These are phyloP conservation scores for Alnus glutinosa DNA, from an alignment of 306 rosid genomes.

Conservation along the genomic window DNA sequence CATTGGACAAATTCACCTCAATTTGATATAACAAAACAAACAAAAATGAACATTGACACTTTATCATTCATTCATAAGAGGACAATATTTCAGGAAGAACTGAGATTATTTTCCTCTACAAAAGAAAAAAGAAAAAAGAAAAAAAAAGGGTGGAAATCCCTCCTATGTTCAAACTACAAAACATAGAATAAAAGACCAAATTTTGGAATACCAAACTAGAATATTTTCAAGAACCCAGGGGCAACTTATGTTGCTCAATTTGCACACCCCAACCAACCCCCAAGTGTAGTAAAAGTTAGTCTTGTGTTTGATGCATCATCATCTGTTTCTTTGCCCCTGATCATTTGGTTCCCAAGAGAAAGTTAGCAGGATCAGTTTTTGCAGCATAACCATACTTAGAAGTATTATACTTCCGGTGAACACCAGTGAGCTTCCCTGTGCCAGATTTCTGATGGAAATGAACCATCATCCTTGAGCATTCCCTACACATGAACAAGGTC, in stretches of 20 bases:
- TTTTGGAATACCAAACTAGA: not conserved
- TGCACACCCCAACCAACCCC: slow-evolving; percentile 12
- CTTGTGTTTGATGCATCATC: not conserved
- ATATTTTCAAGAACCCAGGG: slow-evolving; percentile 17
- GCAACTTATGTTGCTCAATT: slow-evolving; percentile 35
- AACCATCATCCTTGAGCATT: slow-evolving; percentile 80
- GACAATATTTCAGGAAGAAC: not conserved
- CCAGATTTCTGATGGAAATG: slow-evolving; percentile 70
- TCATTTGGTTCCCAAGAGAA: slow-evolving; percentile 29
- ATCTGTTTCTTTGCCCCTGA: not conserved
- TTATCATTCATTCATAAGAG: not conserved
- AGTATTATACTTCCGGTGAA: slow-evolving; percentile 53
- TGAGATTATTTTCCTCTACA: slow-evolving; percentile 1
- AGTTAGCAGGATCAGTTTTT: slow-evolving; percentile 53
- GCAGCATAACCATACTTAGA: slow-evolving; percentile 72
- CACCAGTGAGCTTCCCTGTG: slow-evolving; percentile 49
- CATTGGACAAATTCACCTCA: no score
- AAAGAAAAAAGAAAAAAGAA: not conserved
- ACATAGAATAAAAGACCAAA: not conserved
- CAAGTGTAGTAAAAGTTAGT: not conserved
- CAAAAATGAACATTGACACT: not conserved
- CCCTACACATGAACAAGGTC: slow-evolving; percentile 35
- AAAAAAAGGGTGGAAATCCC: not conserved
- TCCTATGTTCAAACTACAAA: not conserved
- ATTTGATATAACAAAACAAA: not conserved